Base-by-base conservation (phyloP, 2,329 filamentous ascomycete genomes). In the Xylaria sp. region DNA sequence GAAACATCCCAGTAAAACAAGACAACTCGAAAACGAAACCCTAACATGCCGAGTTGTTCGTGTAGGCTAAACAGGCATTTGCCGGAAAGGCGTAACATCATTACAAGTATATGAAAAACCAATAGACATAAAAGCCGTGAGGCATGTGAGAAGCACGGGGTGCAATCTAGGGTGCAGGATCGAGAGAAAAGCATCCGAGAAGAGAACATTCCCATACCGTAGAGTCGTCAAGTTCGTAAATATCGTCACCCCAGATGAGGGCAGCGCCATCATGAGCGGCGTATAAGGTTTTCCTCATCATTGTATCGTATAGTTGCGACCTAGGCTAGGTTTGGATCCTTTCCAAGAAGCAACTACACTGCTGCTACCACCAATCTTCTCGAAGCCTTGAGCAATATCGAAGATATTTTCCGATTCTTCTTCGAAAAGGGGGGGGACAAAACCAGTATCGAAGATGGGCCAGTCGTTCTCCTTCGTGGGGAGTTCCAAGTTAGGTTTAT, bases 371-470 rank as follows among this genome's bases (percentile, higher is more conserved):
- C 91, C 91, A 76, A 94, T 93, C 81, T 90, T 92, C 77, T 91
- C 88, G 74, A 93, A 94, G 9, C 91, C 91, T 75, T 92, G 89
- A 54, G 92, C 85, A 71, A 94, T 90, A 74, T 94, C 92, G 59
- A 93, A 85, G 1, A 86, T 80, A 51, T 90, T 88, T 66, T 87
- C 84, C 2, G 82, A 82, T 48, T 89, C 88, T 68, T 91, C 89
- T 65, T 84, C 83, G 60, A 89, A 82, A 48, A 90, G 83, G 42
- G 89, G 85, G 0, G 83, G 72, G 21, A 83, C 80, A 73, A 85
- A 88, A 34, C 88, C 84, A 14, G 88, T 86, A 7, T 87, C 84
- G 53, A 83, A 73, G 1, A 77, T 74, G 47, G 78, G 76, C 72
- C 83, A 84, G 4, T 86, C 84, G 14, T 79, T 80, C 67, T 81